Conservation (phyloP, 331 rosid genomes). For the Quercus phellos region DNA sequence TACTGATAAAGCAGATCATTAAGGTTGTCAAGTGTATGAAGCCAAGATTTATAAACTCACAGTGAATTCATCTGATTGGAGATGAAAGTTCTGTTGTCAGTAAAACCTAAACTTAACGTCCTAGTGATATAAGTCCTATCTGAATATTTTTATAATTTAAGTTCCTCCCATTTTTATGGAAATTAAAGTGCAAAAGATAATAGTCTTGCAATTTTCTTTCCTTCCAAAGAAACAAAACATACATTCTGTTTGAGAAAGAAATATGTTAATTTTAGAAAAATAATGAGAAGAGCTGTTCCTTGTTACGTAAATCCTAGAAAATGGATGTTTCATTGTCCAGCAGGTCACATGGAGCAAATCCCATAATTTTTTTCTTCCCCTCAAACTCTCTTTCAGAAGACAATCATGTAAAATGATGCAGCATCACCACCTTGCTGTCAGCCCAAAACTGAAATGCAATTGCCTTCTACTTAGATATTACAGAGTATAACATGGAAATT, state of each 20-base stretch:
- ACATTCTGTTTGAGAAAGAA: too few species aligned
- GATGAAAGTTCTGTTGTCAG: neutral
- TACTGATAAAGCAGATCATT: too few species aligned
- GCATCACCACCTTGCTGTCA: neutral
- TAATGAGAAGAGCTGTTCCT: too few species aligned
- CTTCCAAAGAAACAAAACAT: too few species aligned
- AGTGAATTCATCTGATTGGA: neutral
- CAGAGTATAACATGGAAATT: neutral
- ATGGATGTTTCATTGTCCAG: too few species aligned
- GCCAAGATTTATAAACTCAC: neutral
- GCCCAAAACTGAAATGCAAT: neutral
- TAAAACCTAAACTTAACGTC: neutral
- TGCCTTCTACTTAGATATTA: neutral
- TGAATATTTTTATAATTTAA: neutral
- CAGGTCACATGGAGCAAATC: too few species aligned
- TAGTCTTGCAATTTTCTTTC: too few species aligned
- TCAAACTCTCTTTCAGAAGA: neutral
- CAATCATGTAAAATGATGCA: neutral
- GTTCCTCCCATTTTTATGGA: neutral
- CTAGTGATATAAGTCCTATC: neutral
- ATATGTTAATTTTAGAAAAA: too few species aligned
- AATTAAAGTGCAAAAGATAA: neutral
- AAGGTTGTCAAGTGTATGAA: neutral
- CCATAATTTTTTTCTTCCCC: neutral
- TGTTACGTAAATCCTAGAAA: too few species aligned